Percentiles rank a stretch among this genome's conserved stretches.
phyloP scores from a whole-genome alignment of 805 yeast species.

The Wickerhamomyces strasburgensis region DNA sequence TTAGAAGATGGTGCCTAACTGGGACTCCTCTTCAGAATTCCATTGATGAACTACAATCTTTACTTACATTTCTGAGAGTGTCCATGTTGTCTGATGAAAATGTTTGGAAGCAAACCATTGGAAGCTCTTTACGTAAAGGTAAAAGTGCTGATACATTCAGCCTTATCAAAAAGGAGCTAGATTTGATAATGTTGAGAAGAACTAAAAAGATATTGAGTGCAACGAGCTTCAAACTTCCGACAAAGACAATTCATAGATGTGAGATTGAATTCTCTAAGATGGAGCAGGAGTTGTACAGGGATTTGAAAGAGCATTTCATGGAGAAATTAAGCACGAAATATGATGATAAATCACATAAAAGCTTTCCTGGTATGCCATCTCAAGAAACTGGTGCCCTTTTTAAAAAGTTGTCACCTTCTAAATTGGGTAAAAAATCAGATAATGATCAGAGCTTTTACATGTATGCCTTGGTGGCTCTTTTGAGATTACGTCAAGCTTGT shows the following conservation, averaged over 20 bases:
- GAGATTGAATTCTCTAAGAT: slow-evolving; percentile 21
- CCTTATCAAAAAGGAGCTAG: slow-evolving; percentile 22
- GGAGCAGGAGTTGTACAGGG: slow-evolving; percentile 27
- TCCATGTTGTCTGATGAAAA: slow-evolving; percentile 19
- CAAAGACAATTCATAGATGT: slow-evolving; percentile 15
- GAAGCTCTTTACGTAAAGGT: slow-evolving; percentile 32
- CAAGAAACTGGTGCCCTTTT: slow-evolving; percentile 10
- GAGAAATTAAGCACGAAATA: slow-evolving; percentile 4
- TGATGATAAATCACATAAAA: slow-evolving; percentile 1
- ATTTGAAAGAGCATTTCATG: slow-evolving; percentile 17
- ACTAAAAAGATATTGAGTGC: slow-evolving; percentile 34
- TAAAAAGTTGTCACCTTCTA: slow-evolving; percentile 6
- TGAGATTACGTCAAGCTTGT: slow-evolving; percentile 34
- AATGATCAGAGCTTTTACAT: slow-evolving; percentile 16
- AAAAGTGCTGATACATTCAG: slow-evolving; percentile 36
- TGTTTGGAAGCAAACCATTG: slow-evolving; percentile 31
- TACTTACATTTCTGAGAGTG: slow-evolving; percentile 40
- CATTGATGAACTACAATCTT: slow-evolving; percentile 47
- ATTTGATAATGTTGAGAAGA: slow-evolving; percentile 39
- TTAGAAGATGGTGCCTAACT: slow-evolving; percentile 53
- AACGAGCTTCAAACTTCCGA: slow-evolving; percentile 19
- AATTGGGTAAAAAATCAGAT: slow-evolving; percentile 6
- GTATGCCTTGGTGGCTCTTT: slow-evolving; percentile 25
- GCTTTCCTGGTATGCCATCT: background rate
- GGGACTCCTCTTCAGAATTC: slow-evolving; percentile 64